Conservation (phyloP, 2,329 filamentous ascomycete genomes). For the Trichoderma hamatum region DNA sequence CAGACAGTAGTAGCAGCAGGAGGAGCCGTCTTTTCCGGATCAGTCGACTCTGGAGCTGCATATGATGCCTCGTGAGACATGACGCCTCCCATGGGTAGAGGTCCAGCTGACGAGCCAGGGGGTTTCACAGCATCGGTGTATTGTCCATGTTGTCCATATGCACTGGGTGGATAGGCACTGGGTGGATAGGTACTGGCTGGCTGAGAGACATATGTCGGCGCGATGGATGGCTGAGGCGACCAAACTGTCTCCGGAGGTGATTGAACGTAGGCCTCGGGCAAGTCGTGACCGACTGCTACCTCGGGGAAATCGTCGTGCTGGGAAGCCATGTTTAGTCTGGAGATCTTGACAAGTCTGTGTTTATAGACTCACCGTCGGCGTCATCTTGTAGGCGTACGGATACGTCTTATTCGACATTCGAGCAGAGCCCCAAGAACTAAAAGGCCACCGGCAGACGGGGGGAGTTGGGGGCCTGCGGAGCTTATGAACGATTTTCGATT, state of each 20-base stretch:
- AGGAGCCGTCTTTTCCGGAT: neutral
- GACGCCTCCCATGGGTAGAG: neutral
- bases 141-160: neutral
- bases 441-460: slow-evolving; percentile 2
- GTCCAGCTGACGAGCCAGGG: neutral
- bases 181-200: neutral
- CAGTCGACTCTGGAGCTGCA: neutral
- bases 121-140: neutral
- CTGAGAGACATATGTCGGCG: slow-evolving; percentile 8
- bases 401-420: slow-evolving; percentile 7
- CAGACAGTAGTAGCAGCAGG: neutral
- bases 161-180: neutral
- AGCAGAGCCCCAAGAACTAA: slow-evolving; percentile 10
- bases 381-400: slow-evolving; percentile 19
- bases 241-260: neutral
- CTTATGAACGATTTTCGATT: slow-evolving; percentile 15
- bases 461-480: neutral
- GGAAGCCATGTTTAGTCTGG: slow-evolving; percentile 5
- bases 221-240: slow-evolving; percentile 19
- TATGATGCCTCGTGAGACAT: neutral
- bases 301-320: slow-evolving; percentile 15
- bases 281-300: neutral
- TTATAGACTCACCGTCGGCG: slow-evolving; percentile 5
- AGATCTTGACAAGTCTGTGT: neutral
- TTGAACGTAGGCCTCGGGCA: slow-evolving; percentile 7